phyloP scores from a whole-genome alignment of 1,284 basidiomycete species.

The Fomitiporia mediterranea region DNA sequence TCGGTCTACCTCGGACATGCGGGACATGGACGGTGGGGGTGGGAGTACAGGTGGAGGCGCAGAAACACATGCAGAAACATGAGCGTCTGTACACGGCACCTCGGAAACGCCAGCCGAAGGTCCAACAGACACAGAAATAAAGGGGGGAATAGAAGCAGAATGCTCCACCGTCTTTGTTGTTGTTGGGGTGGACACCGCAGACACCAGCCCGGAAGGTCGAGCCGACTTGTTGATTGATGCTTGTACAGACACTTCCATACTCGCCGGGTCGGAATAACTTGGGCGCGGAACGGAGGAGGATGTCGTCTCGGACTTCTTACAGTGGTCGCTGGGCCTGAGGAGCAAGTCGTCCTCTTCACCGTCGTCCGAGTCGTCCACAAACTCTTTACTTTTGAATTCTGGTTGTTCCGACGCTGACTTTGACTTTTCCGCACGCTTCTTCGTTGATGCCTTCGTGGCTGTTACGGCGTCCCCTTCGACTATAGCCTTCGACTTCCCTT shows the following conservation, averaged over 20 bases:
- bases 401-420: slow-evolving; percentile 14
- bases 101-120: slow-evolving; percentile 6
- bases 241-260: not conserved
- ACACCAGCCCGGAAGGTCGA: not conserved
- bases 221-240: not conserved
- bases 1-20: no score
- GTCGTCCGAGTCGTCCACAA: slow-evolving; percentile 23
- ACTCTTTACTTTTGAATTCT: slow-evolving; percentile 23
- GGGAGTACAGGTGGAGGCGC: not conserved
- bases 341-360: slow-evolving; percentile 16
- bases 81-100: slow-evolving; percentile 10
- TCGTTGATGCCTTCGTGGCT: not conserved
- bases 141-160: not conserved
- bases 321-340: slow-evolving; percentile 1
- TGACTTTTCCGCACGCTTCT: slow-evolving; percentile 14
- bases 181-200: not conserved
- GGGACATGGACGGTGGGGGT: no score
- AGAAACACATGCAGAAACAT: not conserved
- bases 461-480: slow-evolving; percentile 15
- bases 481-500: slow-evolving; percentile 12
- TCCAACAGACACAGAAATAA: not conserved
- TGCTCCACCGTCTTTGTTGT: not conserved
- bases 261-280: slow-evolving; percentile 4
- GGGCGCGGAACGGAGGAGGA: not conserved
- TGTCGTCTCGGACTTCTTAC: no score